These are phyloP conservation scores for Murraya paniculata DNA, from an alignment of 345 rosid species.

Conservation along the genomic window DNA sequence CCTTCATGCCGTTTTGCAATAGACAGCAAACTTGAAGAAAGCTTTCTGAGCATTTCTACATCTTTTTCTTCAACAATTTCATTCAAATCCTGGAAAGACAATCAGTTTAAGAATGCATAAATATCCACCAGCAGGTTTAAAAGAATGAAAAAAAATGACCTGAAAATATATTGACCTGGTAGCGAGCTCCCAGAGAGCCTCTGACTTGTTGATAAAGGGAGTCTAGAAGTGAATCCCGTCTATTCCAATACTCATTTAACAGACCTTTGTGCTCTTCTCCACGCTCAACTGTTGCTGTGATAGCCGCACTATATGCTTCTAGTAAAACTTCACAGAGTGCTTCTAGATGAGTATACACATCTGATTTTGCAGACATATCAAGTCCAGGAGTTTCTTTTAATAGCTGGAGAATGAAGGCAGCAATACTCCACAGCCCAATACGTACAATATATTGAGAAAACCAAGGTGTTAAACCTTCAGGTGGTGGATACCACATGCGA, in stretches of 20 bases:
- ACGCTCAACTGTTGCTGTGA: conserved; percentile 63
- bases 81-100: conserved; percentile 45
- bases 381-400: conserved; percentile 53
- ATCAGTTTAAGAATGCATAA: conserved; percentile 6
- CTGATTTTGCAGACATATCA: conserved; percentile 56
- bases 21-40: conserved; percentile 62
- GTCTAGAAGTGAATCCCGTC: conserved; percentile 69
- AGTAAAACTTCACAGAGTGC: conserved; percentile 67
- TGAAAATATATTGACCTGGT: conserved; percentile 47
- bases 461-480: conserved; percentile 85
- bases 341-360: conserved; percentile 55
- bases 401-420: conserved; percentile 70
- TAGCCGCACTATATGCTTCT: conserved; percentile 64
- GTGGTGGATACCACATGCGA: conserved; percentile 92
- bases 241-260: conserved; percentile 69
- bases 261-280: conserved; percentile 70
- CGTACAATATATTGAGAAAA: conserved; percentile 62
- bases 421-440: conserved; percentile 78
- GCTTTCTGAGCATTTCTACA: conserved; percentile 55
- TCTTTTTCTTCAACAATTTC: conserved; percentile 37
- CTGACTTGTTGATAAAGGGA: conserved; percentile 65
- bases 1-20: conserved; percentile 79
- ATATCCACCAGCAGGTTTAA: conserved; percentile 5
- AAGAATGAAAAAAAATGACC: conserved; percentile 1
- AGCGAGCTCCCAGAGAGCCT: conserved; percentile 40